phyloP scores from a whole-genome alignment of 768 basidiomycete species.

The Cystofilobasidium ferigula region DNA sequence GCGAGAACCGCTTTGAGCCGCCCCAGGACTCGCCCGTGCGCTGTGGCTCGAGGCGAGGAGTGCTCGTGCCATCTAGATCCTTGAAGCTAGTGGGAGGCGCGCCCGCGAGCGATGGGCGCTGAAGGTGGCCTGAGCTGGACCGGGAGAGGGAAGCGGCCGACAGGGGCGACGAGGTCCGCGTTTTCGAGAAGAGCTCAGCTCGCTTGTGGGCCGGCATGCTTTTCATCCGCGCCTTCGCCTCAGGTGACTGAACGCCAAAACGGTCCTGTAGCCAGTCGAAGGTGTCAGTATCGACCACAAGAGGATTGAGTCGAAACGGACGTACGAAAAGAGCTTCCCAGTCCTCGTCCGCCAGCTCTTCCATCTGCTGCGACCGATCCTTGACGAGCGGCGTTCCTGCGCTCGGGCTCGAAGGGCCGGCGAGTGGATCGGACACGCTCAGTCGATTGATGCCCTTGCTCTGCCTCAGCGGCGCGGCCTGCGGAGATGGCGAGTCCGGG shows the following conservation, averaged over 20 bases:
- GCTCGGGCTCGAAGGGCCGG: conserved; percentile 55
- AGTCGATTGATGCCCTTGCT: conserved; percentile 21
- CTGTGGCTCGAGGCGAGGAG: conserved; percentile 48
- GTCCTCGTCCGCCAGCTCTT: conserved; percentile 38
- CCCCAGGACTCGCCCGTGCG: conserved; percentile 26
- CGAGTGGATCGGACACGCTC: conserved; percentile 28
- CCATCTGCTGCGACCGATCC: conserved; percentile 35
- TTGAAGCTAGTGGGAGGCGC: conserved; percentile 36
- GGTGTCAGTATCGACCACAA: conserved; percentile 35
- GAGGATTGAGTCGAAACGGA: conserved; percentile 45
- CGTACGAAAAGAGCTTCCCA: conserved; percentile 65
- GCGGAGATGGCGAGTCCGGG: conserved; percentile 32
- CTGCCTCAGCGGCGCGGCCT: conserved; percentile 42
- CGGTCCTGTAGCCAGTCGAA: neutral
- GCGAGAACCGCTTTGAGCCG: conserved; percentile 32
- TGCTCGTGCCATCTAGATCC: conserved; percentile 33
- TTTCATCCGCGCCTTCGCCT: neutral
- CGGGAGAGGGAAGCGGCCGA: conserved; percentile 33
- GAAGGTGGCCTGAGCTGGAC: conserved; percentile 36
- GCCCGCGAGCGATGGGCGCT: conserved; percentile 28
- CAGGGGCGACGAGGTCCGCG: conserved; percentile 55
- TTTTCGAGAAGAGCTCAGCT: neutral
- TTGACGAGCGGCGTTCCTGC: conserved; percentile 43
- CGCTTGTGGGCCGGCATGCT: neutral
- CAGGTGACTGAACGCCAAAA: neutral